Evolutionary conservation across 1,284 basidiomycete species (phyloP).

Genomic region (Naganishia sp.): DNA sequence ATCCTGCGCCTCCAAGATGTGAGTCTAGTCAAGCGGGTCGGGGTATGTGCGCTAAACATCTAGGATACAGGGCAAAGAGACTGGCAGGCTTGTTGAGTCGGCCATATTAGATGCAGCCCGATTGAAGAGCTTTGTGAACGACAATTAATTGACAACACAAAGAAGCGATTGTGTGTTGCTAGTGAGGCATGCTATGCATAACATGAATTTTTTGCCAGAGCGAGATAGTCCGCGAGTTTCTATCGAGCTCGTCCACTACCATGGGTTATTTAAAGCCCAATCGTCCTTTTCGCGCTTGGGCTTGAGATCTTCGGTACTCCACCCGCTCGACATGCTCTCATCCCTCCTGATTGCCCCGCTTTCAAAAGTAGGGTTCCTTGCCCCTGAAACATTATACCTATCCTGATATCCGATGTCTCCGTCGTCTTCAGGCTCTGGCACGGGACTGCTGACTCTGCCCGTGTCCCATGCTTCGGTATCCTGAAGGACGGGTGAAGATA

Average conservation of each 20-base stretch:
- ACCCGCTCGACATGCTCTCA: not conserved
- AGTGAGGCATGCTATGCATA: constrained; percentile 2
- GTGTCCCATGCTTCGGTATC: constrained; percentile 14
- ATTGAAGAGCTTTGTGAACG: constrained; percentile 10
- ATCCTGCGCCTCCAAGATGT: constrained; percentile 70
- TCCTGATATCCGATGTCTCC: constrained; percentile 27
- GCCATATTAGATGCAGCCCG: constrained; percentile 54
- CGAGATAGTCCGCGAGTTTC: not conserved
- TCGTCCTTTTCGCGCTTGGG: constrained; percentile 23
- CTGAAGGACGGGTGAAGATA: constrained; percentile 6
- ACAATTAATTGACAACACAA: not conserved
- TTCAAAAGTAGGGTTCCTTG: not conserved
- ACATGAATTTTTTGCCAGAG: not conserved
- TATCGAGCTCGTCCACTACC: constrained; percentile 1
- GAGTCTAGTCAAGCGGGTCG: constrained; percentile 44
- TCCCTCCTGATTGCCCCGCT: not conserved
- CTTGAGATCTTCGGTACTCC: constrained; percentile 6
- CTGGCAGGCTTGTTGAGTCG: constrained; percentile 63
- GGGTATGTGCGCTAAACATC: constrained; percentile 8
- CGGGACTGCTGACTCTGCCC: not conserved
- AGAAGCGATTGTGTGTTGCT: not conserved
- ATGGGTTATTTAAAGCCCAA: constrained; percentile 32
- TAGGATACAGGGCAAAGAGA: constrained; percentile 58
- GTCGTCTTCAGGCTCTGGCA: constrained; percentile 22
- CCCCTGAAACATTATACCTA: not conserved